Percentiles rank a stretch among this genome's conserved stretches.
phyloP scores from a whole-genome alignment of 805 yeast species.

The Candida cerambycidarum region DNA sequence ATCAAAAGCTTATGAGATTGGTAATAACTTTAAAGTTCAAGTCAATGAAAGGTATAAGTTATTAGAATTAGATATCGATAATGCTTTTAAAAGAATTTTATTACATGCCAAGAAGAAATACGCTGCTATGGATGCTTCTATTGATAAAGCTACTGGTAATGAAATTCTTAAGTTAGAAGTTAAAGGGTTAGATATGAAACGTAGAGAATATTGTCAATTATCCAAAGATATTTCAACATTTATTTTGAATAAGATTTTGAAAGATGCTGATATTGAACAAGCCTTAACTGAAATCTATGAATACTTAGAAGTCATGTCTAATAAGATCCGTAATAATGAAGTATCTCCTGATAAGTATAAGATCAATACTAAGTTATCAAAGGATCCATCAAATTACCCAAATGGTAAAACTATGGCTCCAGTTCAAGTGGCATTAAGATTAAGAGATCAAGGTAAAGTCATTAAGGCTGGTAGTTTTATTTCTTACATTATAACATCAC shows the following conservation, averaged over 20 bases:
- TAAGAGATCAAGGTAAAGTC: slow-evolving; percentile 79
- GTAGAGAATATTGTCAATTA: slow-evolving; percentile 93
- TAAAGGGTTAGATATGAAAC: slow-evolving; percentile 94
- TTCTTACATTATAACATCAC: slow-evolving; percentile 71
- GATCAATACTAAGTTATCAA: slow-evolving; percentile 85
- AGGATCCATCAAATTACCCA: slow-evolving; percentile 84
- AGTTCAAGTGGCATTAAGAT: slow-evolving; percentile 85
- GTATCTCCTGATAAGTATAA: slow-evolving; percentile 66
- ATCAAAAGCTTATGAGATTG: slow-evolving; percentile 76
- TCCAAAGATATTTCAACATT: slow-evolving; percentile 84
- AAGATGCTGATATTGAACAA: slow-evolving; percentile 73
- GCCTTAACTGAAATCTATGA: slow-evolving; percentile 71
- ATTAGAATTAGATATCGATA: slow-evolving; percentile 93
- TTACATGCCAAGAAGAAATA: slow-evolving; percentile 96
- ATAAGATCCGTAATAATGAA: slow-evolving; percentile 57
- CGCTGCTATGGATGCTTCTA: slow-evolving; percentile 77
- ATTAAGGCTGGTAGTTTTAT: slow-evolving; percentile 88
- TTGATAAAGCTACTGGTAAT: slow-evolving; percentile 54
- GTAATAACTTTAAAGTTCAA: slow-evolving; percentile 75
- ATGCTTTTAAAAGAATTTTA: slow-evolving; percentile 79
- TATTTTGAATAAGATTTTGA: slow-evolving; percentile 68
- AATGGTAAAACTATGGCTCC: slow-evolving; percentile 81
- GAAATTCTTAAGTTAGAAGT: slow-evolving; percentile 65
- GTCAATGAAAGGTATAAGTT: slow-evolving; percentile 88
- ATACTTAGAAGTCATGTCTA: slow-evolving; percentile 61